Conservation (phyloP, 805 yeast genomes). For the Starmerella geochares region DNA sequence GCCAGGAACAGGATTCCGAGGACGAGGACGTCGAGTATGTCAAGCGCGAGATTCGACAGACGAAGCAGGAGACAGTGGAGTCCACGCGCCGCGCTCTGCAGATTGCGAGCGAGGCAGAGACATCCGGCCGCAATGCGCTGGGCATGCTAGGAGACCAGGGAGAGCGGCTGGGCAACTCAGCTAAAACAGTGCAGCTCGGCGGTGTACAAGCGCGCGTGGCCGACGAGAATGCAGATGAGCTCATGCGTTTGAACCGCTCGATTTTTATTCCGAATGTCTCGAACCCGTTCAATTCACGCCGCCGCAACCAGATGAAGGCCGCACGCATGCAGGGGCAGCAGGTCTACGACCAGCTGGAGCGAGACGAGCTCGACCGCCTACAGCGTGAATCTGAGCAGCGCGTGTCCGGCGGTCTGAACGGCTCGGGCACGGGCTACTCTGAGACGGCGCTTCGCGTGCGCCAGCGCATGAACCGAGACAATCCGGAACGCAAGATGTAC, state of each 20-base stretch:
- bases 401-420: conserved; percentile 41
- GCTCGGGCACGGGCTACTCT: conserved; percentile 23
- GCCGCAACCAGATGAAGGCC: conserved; percentile 65
- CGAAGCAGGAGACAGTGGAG: conserved; percentile 77
- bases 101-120: conserved; percentile 62
- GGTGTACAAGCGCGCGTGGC: conserved; percentile 75
- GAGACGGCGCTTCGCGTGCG: conserved; percentile 37
- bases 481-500: conserved; percentile 30
- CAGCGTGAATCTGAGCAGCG: conserved; percentile 60
- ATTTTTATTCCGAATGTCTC: conserved; percentile 68
- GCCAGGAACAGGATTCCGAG: conserved; percentile 34
- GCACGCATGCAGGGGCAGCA: conserved; percentile 52
- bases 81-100: conserved; percentile 74
- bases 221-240: conserved; percentile 68
- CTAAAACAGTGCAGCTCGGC: conserved; percentile 63
- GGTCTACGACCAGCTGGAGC: conserved; percentile 49
- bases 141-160: conserved; percentile 93
- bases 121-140: conserved; percentile 66
- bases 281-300: conserved; percentile 81
- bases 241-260: conserved; percentile 68
- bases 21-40: conserved; percentile 85
- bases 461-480: conserved; percentile 41
- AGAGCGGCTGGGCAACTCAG: conserved; percentile 71
- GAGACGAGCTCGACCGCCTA: conserved; percentile 50
- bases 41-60: conserved; percentile 69